A percentile compares a stretch with the other conserved stretches of the same genome.
Evolutionary conservation across 176 grass and related monocot species (phyloP).

Genomic region (Carex pumila): DNA sequence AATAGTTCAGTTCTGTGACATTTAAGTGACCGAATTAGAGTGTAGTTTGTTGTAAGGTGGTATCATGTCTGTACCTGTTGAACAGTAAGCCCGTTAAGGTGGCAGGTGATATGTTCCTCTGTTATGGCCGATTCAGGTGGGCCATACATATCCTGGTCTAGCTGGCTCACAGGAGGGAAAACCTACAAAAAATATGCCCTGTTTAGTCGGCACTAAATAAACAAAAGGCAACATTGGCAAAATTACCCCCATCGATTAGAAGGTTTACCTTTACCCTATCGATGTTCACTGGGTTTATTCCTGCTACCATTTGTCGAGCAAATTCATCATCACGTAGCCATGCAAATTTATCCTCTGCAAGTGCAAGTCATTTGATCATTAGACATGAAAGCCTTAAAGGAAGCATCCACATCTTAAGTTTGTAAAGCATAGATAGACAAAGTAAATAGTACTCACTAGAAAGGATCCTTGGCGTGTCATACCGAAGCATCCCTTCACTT

Average conservation of each 20-base stretch:
- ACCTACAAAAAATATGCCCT: slow-evolving; percentile 36
- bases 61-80: slow-evolving; percentile 55
- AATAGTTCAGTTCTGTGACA: background rate
- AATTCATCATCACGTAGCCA: slow-evolving; percentile 99
- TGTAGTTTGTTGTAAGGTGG: background rate
- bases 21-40: background rate
- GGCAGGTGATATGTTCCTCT: slow-evolving; percentile 52
- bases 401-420: background rate
- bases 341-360: slow-evolving; percentile 93
- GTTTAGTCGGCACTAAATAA: background rate
- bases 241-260: background rate
- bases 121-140: slow-evolving; percentile 76
- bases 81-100: slow-evolving; percentile 74
- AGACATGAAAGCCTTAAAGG: background rate
- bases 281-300: slow-evolving; percentile 89
- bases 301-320: slow-evolving; percentile 73
- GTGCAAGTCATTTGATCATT: background rate
- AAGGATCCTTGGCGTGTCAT: slow-evolving; percentile 89
- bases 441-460: slow-evolving; percentile 58
- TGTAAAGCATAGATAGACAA: background rate
- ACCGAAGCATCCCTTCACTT: slow-evolving; percentile 89
- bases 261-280: slow-evolving; percentile 59
- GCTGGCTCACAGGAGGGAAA: slow-evolving; percentile 77
- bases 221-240: background rate
- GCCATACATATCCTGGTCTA: slow-evolving; percentile 69